Evolutionary conservation across 345 rosid species (phyloP), one percentile per base, ranked within the genome.

Genomic region (Populus tremula): DNA sequence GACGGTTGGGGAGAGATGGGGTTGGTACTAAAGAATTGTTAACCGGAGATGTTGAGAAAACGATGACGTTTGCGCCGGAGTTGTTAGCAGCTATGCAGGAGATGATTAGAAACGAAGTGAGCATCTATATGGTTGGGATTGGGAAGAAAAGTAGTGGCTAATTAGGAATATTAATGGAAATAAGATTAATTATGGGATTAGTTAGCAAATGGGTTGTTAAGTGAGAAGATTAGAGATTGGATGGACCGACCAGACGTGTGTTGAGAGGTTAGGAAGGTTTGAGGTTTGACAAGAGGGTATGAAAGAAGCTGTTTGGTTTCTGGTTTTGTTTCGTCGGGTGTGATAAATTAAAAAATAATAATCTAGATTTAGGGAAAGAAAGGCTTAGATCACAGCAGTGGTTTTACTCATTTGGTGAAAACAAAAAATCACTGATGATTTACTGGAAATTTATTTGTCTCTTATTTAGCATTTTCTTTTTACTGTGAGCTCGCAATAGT

Each of bases 91-190:
- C 35, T 29, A 38, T 81, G 25, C 71, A 73, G 29, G 78, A 77
- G 59, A 81, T 69, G 81, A 69, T 77, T 13, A 63, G 64, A 49
- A 67, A 10, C n/a, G 83, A 81, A 23, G 83, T 81, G 53, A 76
- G 69, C 65, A 33, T 43, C 66, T 76, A 76, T 54, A 71, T 80
- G 72, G 50, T 7, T n/a, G 47, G 71, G 67, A 69, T 62, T 5
- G 67, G 66, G 65, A 21, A 33, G 25, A 53, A 71, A 20, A 8
- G 23, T 8, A 8, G 23, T 8, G 23, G 38, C 35, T 31, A 4
- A 41, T 10, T 41, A 41, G 45, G 45, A 41, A 10, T 2, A 41
- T 41, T 1, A 10, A 10, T 41, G 45, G 45, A 41, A 41, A 41
- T 12, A 41, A 41, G 45, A 41, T 41, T 41, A 41, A 41, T 41